These are phyloP conservation scores for Fusarium setosum DNA, from an alignment of 2,329 filamentous ascomycete genomes.

Conservation along the genomic window DNA sequence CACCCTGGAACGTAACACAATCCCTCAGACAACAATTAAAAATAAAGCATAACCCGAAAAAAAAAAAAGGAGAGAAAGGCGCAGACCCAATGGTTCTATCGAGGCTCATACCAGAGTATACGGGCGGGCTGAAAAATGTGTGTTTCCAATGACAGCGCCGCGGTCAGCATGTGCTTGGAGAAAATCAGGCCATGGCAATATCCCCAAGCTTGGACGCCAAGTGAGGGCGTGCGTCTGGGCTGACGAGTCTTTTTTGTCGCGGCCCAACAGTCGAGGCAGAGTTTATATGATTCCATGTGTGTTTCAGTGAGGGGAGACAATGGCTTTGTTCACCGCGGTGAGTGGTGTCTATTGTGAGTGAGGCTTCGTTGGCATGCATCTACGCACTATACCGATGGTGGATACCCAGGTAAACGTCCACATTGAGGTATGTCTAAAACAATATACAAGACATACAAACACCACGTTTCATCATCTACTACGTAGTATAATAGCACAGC, in stretches of 20 bases:
- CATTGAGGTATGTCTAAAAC: too few relatives aligned
- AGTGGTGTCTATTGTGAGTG: too few relatives aligned
- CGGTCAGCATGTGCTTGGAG: conserved; percentile 36
- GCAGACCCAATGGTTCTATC: conserved; percentile 7
- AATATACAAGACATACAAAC: too few relatives aligned
- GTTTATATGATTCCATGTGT: neutral
- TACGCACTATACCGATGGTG: too few relatives aligned
- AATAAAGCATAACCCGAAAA: neutral
- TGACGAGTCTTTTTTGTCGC: conserved; percentile 11
- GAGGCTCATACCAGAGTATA: neutral
- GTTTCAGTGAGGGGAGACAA: neutral
- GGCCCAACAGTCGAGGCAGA: conserved; percentile 14
- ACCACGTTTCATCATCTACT: neutral
- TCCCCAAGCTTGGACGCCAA: conserved; percentile 37
- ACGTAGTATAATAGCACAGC: neutral
- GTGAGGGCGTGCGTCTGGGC: conserved; percentile 30
- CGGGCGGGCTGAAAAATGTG: too few relatives aligned
- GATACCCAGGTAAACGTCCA: too few relatives aligned
- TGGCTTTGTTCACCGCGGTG: neutral
- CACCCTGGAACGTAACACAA: neutral
- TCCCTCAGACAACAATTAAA: neutral
- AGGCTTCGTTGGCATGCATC: too few relatives aligned
- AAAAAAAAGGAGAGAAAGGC: too few relatives aligned
- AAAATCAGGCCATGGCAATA: conserved; percentile 42
- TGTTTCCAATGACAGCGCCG: conserved; percentile 24